A percentile compares a stretch with the other conserved stretches of the same genome.
Evolutionary conservation across 306 rosid genomes (phyloP).

Genomic region (Acacia crassicarpa): DNA sequence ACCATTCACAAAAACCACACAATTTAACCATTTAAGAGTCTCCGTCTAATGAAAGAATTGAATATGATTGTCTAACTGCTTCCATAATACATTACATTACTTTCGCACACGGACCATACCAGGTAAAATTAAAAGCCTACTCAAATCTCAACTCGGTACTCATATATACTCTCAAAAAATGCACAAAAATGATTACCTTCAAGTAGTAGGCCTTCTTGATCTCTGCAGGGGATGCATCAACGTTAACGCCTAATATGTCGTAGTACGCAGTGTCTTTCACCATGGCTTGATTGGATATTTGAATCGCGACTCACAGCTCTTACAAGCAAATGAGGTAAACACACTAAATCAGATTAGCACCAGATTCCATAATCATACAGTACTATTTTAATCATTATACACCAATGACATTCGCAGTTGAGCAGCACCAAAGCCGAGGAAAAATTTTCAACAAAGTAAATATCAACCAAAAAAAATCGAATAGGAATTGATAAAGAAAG

Average conservation of each 20-base stretch:
- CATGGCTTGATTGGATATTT: slow-evolving; percentile 44
- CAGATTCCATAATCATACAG: not conserved
- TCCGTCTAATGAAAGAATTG: slow-evolving; percentile 2
- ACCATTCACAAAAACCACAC: not conserved
- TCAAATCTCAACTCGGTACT: not conserved
- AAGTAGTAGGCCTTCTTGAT: slow-evolving; percentile 91
- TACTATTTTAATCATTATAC: not conserved
- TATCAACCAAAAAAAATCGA: slow-evolving; percentile 6
- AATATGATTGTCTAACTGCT: not conserved
- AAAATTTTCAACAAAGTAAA: slow-evolving; percentile 24
- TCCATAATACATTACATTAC: not conserved
- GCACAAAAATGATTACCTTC: slow-evolving; percentile 52
- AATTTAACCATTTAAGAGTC: not conserved
- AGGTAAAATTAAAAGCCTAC: not conserved
- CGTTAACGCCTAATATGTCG: slow-evolving; percentile 71
- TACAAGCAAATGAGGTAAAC: slow-evolving; percentile 18
- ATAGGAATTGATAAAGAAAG: not conserved
- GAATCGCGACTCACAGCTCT: slow-evolving; percentile 39
- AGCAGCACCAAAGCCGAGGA: not conserved
- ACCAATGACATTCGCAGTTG: not conserved
- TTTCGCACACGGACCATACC: too few species aligned
- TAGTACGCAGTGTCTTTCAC: slow-evolving; percentile 80
- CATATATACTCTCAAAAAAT: not conserved
- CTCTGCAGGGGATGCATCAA: slow-evolving; percentile 72
- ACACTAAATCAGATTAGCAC: not conserved